Percentiles rank a stretch among this genome's conserved stretches.
These are phyloP conservation scores for Neurospora sp. DNA, from an alignment of 2,329 filamentous ascomycete genomes.

Conservation along the genomic window DNA sequence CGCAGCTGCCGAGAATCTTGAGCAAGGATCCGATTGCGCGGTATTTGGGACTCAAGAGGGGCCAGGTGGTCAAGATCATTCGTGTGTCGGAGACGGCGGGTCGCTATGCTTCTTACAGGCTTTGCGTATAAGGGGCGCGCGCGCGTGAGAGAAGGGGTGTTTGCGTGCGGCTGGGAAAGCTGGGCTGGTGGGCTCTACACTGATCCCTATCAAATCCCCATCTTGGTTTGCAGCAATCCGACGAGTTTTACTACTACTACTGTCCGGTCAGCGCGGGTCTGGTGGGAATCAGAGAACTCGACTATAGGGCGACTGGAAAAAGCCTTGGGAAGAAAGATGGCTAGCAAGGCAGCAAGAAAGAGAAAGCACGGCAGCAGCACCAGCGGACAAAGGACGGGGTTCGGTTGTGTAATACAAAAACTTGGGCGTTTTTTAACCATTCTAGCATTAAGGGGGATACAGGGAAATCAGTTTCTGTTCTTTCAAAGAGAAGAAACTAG, in stretches of 20 bases:
- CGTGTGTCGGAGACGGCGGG: constrained; percentile 90
- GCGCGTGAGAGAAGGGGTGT: not conserved
- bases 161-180: not conserved
- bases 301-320: not conserved
- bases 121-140: constrained; percentile 42
- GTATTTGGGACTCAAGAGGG: constrained; percentile 81
- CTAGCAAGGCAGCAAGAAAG: not conserved
- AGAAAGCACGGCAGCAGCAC: not conserved
- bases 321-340: not conserved
- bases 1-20: constrained; percentile 86
- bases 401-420: not conserved
- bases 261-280: not conserved
- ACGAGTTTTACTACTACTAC: too few species aligned
- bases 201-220: not conserved
- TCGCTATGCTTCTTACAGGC: constrained; percentile 87
- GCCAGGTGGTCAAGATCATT: constrained; percentile 98
- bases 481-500: not conserved
- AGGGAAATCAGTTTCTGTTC: not conserved
- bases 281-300: not conserved
- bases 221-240: not conserved
- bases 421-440: not conserved
- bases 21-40: constrained; percentile 84
- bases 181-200: not conserved
- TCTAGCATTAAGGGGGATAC: not conserved
- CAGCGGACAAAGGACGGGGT: not conserved